Conservation (phyloP, 2,329 filamentous ascomycete genomes). For the Ascomycota sp. region DNA sequence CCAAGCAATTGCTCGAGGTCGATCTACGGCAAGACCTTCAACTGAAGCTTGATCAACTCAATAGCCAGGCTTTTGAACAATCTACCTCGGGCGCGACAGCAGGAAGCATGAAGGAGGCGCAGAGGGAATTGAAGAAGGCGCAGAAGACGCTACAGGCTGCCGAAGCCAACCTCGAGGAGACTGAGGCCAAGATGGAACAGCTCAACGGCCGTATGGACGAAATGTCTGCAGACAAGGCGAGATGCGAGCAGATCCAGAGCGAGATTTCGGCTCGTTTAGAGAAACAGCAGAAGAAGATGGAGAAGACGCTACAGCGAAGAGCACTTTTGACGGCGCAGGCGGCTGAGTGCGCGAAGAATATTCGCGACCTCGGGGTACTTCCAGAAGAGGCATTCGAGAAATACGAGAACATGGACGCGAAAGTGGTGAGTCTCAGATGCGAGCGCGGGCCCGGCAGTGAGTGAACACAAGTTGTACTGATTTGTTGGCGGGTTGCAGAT, state of each 20-base stretch:
- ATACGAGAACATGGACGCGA: constrained; percentile 63
- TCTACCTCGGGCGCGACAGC: constrained; percentile 33
- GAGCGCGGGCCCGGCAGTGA: too few relatives aligned
- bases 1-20: constrained; percentile 65
- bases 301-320: constrained; percentile 78
- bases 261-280: constrained; percentile 59
- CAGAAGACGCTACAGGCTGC: constrained; percentile 44
- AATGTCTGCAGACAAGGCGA: constrained; percentile 30
- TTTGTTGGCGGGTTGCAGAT: constrained; percentile 19
- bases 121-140: constrained; percentile 60
- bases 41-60: constrained; percentile 69
- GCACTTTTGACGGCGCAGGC: constrained; percentile 56
- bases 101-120: constrained; percentile 51
- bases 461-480: background rate
- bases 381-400: constrained; percentile 86
- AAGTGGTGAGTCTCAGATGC: constrained; percentile 32
- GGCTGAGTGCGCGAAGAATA: constrained; percentile 64
- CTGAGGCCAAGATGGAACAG: constrained; percentile 46
- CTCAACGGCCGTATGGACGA: constrained; percentile 27
- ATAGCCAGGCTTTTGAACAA: constrained; percentile 49
- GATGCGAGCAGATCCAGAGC: constrained; percentile 50
- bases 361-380: constrained; percentile 76
- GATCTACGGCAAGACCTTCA: constrained; percentile 77
- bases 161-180: constrained; percentile 46
- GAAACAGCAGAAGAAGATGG: constrained; percentile 70